These are phyloP conservation scores for Cystobasidium slooffiae DNA, from an alignment of 1,284 basidiomycete genomes.

Conservation along the genomic window DNA sequence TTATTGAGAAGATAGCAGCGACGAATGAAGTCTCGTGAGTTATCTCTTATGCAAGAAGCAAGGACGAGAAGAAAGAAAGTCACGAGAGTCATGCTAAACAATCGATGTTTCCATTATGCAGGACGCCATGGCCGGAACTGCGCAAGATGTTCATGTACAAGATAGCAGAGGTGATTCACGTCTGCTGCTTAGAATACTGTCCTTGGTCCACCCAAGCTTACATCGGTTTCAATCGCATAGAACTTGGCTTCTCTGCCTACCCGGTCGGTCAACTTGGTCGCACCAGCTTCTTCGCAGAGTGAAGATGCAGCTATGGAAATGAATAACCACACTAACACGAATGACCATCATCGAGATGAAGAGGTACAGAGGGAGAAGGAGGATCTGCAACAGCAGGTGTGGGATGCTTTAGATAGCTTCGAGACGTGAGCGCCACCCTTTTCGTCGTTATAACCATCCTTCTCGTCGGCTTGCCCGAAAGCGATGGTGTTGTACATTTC, in stretches of 20 bases:
- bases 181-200: background rate
- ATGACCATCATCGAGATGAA: constrained; percentile 1
- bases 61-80: background rate
- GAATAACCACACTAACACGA: background rate
- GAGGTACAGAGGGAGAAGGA: constrained; percentile 23
- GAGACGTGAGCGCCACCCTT: constrained; percentile 16
- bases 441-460: too few species aligned
- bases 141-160: constrained; percentile 23
- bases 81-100: background rate
- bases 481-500: too few species aligned
- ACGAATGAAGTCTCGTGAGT: constrained; percentile 28
- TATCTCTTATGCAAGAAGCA: background rate
- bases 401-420: constrained; percentile 36
- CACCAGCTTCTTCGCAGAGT: background rate
- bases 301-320: background rate
- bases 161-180: constrained; percentile 21
- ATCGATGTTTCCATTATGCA: background rate
- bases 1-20: constrained; percentile 15
- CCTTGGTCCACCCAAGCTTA: background rate
- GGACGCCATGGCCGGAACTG: constrained; percentile 31
- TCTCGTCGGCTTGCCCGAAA: background rate
- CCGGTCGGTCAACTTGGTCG: constrained; percentile 6
- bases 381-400: constrained; percentile 32
- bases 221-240: background rate
- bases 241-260: constrained; percentile 23